Conservation (phyloP, 2,329 filamentous ascomycete genomes). For the Monilinia polystroma region DNA sequence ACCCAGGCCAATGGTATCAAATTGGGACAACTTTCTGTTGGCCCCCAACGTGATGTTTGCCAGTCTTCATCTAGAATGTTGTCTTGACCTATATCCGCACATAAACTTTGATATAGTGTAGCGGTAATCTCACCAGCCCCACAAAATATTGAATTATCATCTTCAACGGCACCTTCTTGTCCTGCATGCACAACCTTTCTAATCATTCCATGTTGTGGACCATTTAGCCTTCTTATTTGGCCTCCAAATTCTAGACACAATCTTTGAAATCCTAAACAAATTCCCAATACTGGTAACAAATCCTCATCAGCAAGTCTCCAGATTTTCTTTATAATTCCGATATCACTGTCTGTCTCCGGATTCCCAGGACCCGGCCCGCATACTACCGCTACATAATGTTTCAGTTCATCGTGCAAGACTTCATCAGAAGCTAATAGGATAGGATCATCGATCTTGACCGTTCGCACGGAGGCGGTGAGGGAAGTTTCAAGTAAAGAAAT, state of each 20-base stretch:
- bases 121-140: conserved; percentile 39
- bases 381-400: conserved; percentile 77
- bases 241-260: conserved; percentile 60
- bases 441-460: conserved; percentile 69
- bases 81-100: conserved; percentile 40
- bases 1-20: conserved; percentile 41
- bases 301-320: conserved; percentile 64
- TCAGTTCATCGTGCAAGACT: conserved; percentile 52
- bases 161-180: conserved; percentile 22
- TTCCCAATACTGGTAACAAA: conserved; percentile 73
- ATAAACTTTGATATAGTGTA: conserved; percentile 46
- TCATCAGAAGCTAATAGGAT: conserved; percentile 46
- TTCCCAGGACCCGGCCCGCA: conserved; percentile 89
- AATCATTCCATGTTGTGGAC: conserved; percentile 62
- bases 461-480: conserved; percentile 65
- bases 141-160: conserved; percentile 33
- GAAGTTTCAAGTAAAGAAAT: conserved; percentile 73
- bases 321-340: conserved; percentile 76
- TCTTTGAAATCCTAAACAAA: conserved; percentile 71
- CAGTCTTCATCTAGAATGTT: conserved; percentile 27
- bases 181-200: conserved; percentile 53
- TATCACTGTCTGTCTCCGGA: conserved; percentile 68
- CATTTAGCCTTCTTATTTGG: conserved; percentile 52
- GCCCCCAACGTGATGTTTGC: conserved; percentile 34
- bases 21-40: conserved; percentile 30